Evolutionary conservation across 768 basidiomycete species (phyloP), one percentile per base, ranked within the genome.

Genomic region (Trametes cingulata): DNA sequence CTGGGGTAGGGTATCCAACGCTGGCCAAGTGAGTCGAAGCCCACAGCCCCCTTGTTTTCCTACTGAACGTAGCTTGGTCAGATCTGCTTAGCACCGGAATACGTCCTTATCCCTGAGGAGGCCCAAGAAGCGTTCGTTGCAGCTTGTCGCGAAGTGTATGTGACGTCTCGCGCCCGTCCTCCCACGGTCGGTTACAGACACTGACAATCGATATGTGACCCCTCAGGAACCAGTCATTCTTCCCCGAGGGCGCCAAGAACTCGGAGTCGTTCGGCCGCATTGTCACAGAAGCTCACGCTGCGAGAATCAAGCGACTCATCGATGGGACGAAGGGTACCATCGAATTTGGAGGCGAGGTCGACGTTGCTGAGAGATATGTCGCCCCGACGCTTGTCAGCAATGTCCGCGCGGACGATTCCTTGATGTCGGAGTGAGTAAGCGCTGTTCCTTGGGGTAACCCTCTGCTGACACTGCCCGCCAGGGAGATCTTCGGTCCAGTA

Each of bases 401-500:
- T 60, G 84, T 91, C 3, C 72, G 75, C 45, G 68, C 60, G 0
- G 81, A 82, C 57, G 91, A 93, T 72, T 80, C 87, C 0, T 70
- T 93, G 64, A 90, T 93, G 88, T 77, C 78, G 68, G 85, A 88
- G 88, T 87, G 64, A 54, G 85, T 76, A 52, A 3, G 14, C 29
- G 17, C 36, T 17, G 15, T 33, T 2, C 22, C 36, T 35, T 25
- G 4, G 39, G 22, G 8, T 17, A 4, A 59, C 42, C 22, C 0
- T 25, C 46, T 14, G 5, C 10, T 7, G 13, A 27, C 36, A 35
- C 0, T 39, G 39, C 10, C 1, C 13, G 33, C 0, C 64, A 91
- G 90, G 61, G 92, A 94, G 67, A 77, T 93, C 40, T 93, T 94
- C 65, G 92, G 91, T 0, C 91, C 92, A 9, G 62, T 94, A 15